Percentiles rank a stretch among this genome's conserved stretches.
Conservation (phyloP, 805 yeast species). For the Ogataea neopini region DNA sequence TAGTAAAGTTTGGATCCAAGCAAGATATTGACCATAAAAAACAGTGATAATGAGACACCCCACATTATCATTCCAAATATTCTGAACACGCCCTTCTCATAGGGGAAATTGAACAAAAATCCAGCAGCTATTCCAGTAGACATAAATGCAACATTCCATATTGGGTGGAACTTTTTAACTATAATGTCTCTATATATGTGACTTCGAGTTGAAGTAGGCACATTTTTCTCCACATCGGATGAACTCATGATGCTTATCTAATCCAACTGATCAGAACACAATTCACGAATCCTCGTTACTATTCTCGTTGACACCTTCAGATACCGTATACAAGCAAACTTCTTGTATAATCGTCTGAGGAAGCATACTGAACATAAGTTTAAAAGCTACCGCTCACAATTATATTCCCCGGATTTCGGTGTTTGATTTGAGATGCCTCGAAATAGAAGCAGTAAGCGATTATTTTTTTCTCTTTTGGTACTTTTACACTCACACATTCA, state of each 20-base stretch:
- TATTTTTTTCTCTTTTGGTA: no score
- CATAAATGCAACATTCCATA: conserved; percentile 75
- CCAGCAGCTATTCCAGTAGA: conserved; percentile 73
- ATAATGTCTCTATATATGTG: conserved; percentile 17
- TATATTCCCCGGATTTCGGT: no score
- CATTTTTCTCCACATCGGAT: background rate
- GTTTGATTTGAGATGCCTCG: background rate
- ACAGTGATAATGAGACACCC: conserved; percentile 52
- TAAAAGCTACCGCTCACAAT: no score
- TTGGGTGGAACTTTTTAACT: conserved; percentile 43
- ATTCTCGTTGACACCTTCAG: no score
- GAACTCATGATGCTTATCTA: background rate
- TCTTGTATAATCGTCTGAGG: no score
- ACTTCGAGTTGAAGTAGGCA: background rate
- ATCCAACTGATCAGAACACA: no score
- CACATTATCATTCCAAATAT: conserved; percentile 39
- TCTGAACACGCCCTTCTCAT: conserved; percentile 23
- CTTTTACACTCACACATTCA: no score
- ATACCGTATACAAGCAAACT: no score
- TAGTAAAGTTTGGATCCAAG: conserved; percentile 37
- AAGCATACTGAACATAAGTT: no score
- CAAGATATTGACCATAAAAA: conserved; percentile 43
- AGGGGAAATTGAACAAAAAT: conserved; percentile 60
- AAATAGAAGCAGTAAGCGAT: background rate
- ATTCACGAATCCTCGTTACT: no score